Percentiles rank a stretch among this genome's conserved stretches.
Conservation (phyloP, 2,329 filamentous ascomycete species). For the Ilyonectria sp. region DNA sequence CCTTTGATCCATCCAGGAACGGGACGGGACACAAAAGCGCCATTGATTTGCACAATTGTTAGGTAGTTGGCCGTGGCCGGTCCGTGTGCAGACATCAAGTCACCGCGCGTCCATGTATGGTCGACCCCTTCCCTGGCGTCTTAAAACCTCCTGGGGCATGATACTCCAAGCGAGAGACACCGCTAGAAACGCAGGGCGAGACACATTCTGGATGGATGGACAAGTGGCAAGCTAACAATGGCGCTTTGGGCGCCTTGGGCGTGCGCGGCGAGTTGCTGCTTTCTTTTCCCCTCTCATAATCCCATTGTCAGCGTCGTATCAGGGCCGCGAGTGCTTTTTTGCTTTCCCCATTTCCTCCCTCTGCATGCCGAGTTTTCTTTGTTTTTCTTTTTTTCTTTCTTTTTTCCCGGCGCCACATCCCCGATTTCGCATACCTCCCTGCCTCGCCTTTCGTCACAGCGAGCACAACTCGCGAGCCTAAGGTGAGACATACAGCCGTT, state of each 20-base stretch:
- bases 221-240: not conserved
- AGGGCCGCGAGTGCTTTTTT: not conserved
- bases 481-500: not conserved
- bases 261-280: not conserved
- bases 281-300: not conserved
- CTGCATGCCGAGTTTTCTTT: not conserved
- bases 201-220: not conserved
- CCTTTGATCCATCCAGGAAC: not conserved
- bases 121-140: not conserved
- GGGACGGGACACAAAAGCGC: not conserved
- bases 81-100: not conserved
- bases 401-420: not conserved
- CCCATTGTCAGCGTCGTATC: not conserved
- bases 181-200: constrained; percentile 3
- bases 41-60: not conserved
- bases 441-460: not conserved
- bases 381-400: not conserved
- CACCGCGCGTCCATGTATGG: not conserved
- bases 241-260: not conserved
- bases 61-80: not conserved
- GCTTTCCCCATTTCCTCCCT: not conserved
- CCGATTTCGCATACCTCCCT: not conserved
- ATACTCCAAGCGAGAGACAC: not conserved
- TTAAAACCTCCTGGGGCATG: not conserved
- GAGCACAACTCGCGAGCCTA: not conserved